phyloP scores from a whole-genome alignment of 768 basidiomycete species.

The Boletus tomentosulus region DNA sequence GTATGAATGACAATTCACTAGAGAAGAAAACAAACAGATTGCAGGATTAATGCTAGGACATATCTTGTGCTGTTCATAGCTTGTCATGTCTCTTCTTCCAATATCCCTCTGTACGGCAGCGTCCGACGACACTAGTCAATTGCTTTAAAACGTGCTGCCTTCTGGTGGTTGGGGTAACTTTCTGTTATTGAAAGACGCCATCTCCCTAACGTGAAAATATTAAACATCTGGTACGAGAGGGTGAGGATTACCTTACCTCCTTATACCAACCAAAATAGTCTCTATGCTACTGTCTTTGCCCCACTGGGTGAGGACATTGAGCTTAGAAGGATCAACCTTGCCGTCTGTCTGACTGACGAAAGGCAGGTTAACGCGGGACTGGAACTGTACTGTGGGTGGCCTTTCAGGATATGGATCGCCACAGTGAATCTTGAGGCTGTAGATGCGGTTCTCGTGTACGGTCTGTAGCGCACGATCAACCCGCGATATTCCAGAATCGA shows the following conservation, averaged over 20 bases:
- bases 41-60: slow-evolving; percentile 21
- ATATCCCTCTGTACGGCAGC: slow-evolving; percentile 4
- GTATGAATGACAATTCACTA: slow-evolving; percentile 14
- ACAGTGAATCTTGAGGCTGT: slow-evolving; percentile 88
- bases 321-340: slow-evolving; percentile 67
- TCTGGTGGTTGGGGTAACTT: slow-evolving; percentile 96
- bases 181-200: slow-evolving; percentile 87
- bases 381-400: slow-evolving; percentile 79
- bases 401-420: slow-evolving; percentile 69
- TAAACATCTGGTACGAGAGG: slow-evolving; percentile 2
- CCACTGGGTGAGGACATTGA: slow-evolving; percentile 77
- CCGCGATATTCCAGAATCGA: slow-evolving; percentile 11
- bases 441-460: slow-evolving; percentile 98
- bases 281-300: slow-evolving; percentile 75
- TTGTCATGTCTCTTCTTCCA: slow-evolving; percentile 13
- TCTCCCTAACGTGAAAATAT: slow-evolving; percentile 59
- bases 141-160: slow-evolving; percentile 60
- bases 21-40: slow-evolving; percentile 14
- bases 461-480: slow-evolving; percentile 49
- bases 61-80: slow-evolving; percentile 10
- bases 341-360: slow-evolving; percentile 79
- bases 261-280: slow-evolving; percentile 86
- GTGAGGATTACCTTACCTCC: slow-evolving; percentile 51
- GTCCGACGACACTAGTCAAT: neutral
- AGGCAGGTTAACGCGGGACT: slow-evolving; percentile 89